These are phyloP conservation scores for Nitzschia sp. DNA, from an alignment of 108 stramenopile species.

Conservation along the genomic window DNA sequence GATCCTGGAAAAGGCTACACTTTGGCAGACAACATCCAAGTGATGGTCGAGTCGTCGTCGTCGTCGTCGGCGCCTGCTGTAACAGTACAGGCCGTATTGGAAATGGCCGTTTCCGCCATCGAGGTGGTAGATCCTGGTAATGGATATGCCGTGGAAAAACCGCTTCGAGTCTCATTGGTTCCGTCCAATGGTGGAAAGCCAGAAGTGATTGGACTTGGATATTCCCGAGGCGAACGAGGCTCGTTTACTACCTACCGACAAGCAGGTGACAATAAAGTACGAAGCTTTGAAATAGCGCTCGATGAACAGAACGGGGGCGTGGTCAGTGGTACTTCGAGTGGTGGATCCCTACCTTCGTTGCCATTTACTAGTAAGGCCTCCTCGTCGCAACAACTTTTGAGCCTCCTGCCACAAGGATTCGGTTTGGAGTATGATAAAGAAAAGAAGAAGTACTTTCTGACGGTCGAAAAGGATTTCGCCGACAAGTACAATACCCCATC, in stretches of 20 bases:
- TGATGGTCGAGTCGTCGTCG: not conserved
- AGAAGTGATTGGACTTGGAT: slow-evolving; percentile 11
- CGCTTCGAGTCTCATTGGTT: slow-evolving; percentile 30
- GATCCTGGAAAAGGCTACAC: slow-evolving; percentile 35
- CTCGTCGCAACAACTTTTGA: slow-evolving; percentile 45
- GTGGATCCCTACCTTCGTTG: slow-evolving; percentile 11
- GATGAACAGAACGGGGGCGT: not conserved
- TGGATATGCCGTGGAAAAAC: slow-evolving; percentile 62
- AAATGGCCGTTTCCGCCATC: slow-evolving; percentile 44
- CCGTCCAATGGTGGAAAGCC: slow-evolving; percentile 13
- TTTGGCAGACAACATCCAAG: not conserved
- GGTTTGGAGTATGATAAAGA: slow-evolving; percentile 50
- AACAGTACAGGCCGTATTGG: slow-evolving; percentile 41
- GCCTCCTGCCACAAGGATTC: slow-evolving; percentile 57
- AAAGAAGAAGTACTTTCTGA: slow-evolving; percentile 42
- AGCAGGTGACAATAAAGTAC: slow-evolving; percentile 15
- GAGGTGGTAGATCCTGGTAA: slow-evolving; percentile 48
- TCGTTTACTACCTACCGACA: slow-evolving; percentile 13
- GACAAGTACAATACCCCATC: slow-evolving; percentile 35
- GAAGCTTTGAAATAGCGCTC: slow-evolving; percentile 13
- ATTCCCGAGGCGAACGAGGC: slow-evolving; percentile 14
- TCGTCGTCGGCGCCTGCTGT: not conserved
- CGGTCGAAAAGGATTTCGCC: slow-evolving; percentile 24
- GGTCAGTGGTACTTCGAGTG: slow-evolving; percentile 24
- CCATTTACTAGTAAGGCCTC: slow-evolving; percentile 32